Evolutionary conservation across 306 rosid genomes (phyloP).

Genomic region (Arachis hypogaea): DNA sequence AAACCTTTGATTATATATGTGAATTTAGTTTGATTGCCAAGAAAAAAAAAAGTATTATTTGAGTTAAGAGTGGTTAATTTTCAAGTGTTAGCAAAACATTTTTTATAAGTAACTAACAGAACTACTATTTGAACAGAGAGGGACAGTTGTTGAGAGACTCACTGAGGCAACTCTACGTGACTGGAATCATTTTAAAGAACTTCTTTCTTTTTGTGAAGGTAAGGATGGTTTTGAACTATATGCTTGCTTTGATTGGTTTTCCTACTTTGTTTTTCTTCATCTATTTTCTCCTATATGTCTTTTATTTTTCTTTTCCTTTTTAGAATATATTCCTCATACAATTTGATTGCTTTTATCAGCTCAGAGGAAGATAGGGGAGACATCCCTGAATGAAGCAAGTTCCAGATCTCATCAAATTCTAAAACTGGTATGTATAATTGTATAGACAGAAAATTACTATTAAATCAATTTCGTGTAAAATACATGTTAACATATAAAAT

Average conservation of each 20-base stretch:
- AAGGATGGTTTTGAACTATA: constrained; percentile 39
- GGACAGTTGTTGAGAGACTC: constrained; percentile 89
- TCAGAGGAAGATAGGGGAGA: constrained; percentile 96
- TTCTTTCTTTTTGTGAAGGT: constrained; percentile 84
- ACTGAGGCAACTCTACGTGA: constrained; percentile 77
- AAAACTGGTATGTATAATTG: constrained; percentile 60
- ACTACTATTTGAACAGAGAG: constrained; percentile 63
- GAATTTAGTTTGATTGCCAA: too few relatives aligned
- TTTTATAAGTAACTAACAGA: too few relatives aligned
- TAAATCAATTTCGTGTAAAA: too few relatives aligned
- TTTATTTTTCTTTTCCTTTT: neutral
- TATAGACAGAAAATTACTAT: too few relatives aligned
- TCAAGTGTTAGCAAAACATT: too few relatives aligned
- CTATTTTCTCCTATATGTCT: constrained; percentile 7
- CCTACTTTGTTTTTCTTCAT: constrained; percentile 22
- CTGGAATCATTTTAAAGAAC: constrained; percentile 83
- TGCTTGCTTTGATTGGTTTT: constrained; percentile 28
- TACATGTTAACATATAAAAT: too few relatives aligned
- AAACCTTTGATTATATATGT: too few relatives aligned
- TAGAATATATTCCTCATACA: constrained; percentile 1
- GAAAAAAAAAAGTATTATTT: too few relatives aligned
- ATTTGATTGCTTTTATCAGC: constrained; percentile 49
- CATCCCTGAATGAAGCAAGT: constrained; percentile 90
- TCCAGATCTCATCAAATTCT: constrained; percentile 98
- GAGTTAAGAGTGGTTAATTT: too few relatives aligned